These are phyloP conservation scores for Candida freyschussii DNA, from an alignment of 1,139 yeast species.

Conservation along the genomic window DNA sequence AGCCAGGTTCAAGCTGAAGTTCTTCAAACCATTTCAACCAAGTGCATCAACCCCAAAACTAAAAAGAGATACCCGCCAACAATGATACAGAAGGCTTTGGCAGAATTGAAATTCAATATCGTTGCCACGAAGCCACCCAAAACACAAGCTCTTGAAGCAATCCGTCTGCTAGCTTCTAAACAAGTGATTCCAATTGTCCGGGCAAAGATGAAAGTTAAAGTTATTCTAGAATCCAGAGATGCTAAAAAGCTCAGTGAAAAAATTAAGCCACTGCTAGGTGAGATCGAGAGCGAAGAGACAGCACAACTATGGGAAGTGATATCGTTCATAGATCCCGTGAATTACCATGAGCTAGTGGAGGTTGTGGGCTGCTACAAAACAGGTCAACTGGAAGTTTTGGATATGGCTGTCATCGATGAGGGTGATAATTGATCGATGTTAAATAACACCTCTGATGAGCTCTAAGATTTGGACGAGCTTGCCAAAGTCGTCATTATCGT, in stretches of 20 bases:
- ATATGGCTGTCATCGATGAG: constrained; percentile 81
- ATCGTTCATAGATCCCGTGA: constrained; percentile 85
- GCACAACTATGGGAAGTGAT: constrained; percentile 53
- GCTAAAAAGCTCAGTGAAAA: constrained; percentile 48
- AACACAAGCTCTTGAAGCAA: constrained; percentile 88
- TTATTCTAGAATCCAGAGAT: constrained; percentile 44
- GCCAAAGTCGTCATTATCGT: constrained; percentile 21
- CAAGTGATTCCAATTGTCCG: constrained; percentile 91
- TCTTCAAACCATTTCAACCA: constrained; percentile 76
- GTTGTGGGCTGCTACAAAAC: constrained; percentile 45
- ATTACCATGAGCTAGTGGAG: constrained; percentile 63
- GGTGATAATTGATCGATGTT: constrained; percentile 34
- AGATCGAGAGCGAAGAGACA: constrained; percentile 47
- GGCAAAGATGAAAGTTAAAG: constrained; percentile 85
- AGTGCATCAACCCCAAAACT: constrained; percentile 85
- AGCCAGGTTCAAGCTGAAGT: constrained; percentile 80
- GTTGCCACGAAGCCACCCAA: constrained; percentile 79
- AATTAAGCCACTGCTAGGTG: constrained; percentile 47
- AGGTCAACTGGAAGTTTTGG: constrained; percentile 76
- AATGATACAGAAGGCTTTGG: constrained; percentile 84
- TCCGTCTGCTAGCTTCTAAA: constrained; percentile 64
- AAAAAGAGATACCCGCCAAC: constrained; percentile 92
- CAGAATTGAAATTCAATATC: constrained; percentile 76
- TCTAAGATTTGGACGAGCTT: constrained; percentile 26
- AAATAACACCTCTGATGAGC: constrained; percentile 19